Conservation (phyloP, 805 yeast species). For the Teunomyces gatunensis region DNA sequence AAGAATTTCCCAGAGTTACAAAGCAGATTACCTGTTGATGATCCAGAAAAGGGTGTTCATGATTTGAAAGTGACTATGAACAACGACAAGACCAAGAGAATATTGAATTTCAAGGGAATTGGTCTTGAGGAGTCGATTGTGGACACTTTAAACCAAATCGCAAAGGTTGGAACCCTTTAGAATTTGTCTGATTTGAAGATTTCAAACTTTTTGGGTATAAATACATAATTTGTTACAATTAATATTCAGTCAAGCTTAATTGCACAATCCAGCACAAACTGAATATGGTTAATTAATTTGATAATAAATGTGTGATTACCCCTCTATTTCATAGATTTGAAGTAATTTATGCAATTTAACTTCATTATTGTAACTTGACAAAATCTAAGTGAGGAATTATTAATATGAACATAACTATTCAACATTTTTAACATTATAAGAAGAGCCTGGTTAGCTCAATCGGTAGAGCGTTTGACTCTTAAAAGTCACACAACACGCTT, state of each 20-base stretch:
- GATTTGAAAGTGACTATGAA: background rate
- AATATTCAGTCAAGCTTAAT: no score
- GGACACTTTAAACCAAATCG: background rate
- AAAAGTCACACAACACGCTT: background rate
- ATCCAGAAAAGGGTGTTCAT: background rate
- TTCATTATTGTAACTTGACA: no score
- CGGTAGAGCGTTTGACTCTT: conserved; percentile 14
- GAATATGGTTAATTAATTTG: no score
- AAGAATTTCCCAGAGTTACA: conserved; percentile 18
- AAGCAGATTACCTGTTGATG: conserved; percentile 4
- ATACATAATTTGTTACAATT: background rate
- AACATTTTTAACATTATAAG: background rate
- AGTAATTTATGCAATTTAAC: no score
- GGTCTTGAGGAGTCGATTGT: background rate
- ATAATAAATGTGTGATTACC: background rate
- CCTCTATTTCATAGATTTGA: background rate
- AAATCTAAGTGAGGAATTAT: no score
- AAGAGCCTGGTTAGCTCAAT: conserved; percentile 13
- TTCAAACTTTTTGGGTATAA: background rate
- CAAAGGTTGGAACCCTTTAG: background rate
- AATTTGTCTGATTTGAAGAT: background rate
- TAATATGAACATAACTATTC: no score
- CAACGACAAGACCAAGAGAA: background rate
- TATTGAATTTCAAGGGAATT: background rate
- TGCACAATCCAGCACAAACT: no score